Evolutionary conservation across 1,139 yeast genomes (phyloP).

Genomic region (Trichomonascaceae sp.): DNA sequence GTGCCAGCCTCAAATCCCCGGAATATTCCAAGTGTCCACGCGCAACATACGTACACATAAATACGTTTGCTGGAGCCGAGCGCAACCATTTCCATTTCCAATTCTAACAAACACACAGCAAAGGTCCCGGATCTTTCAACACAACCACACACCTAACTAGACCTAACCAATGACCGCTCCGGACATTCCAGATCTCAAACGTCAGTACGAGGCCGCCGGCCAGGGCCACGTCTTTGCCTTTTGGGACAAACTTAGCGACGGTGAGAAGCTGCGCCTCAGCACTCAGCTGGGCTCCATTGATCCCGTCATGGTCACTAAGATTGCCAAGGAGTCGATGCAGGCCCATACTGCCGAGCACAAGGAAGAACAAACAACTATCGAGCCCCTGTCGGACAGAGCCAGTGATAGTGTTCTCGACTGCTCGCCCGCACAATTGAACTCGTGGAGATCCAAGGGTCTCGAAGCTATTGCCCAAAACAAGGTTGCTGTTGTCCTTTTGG

Average conservation of each 20-base stretch:
- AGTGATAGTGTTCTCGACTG: slow-evolving; percentile 24
- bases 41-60: no score
- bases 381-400: slow-evolving; percentile 25
- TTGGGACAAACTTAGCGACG: slow-evolving; percentile 22
- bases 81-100: no score
- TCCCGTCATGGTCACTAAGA: slow-evolving; percentile 21
- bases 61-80: no score
- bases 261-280: slow-evolving; percentile 18
- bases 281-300: slow-evolving; percentile 25
- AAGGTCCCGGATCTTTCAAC: no score
- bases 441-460: slow-evolving; percentile 52
- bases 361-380: slow-evolving; percentile 4
- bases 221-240: slow-evolving; percentile 31
- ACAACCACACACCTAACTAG: no score
- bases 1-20: no score
- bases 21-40: no score
- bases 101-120: no score
- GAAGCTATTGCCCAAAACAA: slow-evolving; percentile 54
- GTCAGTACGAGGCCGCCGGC: slow-evolving; percentile 24
- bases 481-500: slow-evolving; percentile 85
- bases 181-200: slow-evolving; percentile 14
- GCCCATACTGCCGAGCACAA: slow-evolving; percentile 3
- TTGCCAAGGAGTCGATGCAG: slow-evolving; percentile 16
- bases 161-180: slow-evolving; percentile 18
- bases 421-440: slow-evolving; percentile 9